Percentiles rank a stretch among this genome's conserved stretches.
phyloP scores from a whole-genome alignment of 257 asterid genomes.

The Dorcoceras hygrometricum region DNA sequence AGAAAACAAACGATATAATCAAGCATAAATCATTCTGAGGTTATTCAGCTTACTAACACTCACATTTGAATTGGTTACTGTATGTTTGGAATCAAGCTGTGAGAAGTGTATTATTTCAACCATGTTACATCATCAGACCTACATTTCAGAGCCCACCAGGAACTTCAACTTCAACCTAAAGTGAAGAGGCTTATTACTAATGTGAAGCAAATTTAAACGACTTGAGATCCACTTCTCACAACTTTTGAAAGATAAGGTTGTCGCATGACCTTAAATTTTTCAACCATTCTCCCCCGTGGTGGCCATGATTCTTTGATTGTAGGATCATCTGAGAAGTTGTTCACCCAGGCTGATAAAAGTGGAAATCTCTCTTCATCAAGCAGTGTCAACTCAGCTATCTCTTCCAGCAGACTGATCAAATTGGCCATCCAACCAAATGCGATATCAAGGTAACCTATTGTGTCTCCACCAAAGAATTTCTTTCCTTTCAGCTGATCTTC shows the following conservation, averaged over 20 bases:
- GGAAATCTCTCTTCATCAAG: conserved; percentile 47
- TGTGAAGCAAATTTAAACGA: conserved; percentile 4
- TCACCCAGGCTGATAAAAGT: conserved; percentile 47
- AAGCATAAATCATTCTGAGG: not conserved
- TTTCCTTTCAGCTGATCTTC: conserved; percentile 52
- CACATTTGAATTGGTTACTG: not conserved
- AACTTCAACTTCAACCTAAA: conserved; percentile 2
- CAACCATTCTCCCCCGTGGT: conserved; percentile 52
- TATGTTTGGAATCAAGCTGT: not conserved
- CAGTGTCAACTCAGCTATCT: conserved; percentile 36
- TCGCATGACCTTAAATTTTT: conserved; percentile 39
- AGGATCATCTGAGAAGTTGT: conserved; percentile 41
- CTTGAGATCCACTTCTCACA: conserved; percentile 28
- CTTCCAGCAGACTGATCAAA: conserved; percentile 43
- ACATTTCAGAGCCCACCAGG: not conserved
- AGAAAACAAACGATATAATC: not conserved
- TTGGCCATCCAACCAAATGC: conserved; percentile 53
- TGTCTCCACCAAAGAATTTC: conserved; percentile 58
- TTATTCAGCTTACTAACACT: not conserved
- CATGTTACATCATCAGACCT: conserved; percentile 10
- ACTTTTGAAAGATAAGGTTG: conserved; percentile 32
- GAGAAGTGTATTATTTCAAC: not conserved
- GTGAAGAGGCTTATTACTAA: not conserved
- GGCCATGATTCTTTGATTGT: conserved; percentile 54
- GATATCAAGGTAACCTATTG: conserved; percentile 60